A percentile compares a stretch with the other conserved stretches of the same genome.
These are phyloP conservation scores for Aureobasidium sp. DNA, from an alignment of 2,329 filamentous ascomycete genomes.

Conservation along the genomic window DNA sequence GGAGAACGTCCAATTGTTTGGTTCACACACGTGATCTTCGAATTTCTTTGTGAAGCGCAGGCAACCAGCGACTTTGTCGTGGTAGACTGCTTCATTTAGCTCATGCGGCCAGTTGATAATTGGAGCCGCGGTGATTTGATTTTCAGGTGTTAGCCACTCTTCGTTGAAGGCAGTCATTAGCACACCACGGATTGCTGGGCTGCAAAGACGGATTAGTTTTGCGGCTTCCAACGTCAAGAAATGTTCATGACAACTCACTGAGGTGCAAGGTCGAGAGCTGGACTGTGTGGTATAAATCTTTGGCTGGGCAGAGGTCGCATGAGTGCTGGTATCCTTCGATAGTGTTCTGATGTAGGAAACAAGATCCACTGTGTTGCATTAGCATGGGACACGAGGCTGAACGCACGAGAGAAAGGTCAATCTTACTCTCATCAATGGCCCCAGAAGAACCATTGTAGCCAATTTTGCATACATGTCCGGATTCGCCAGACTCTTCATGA, in stretches of 20 bases:
- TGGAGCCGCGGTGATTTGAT: conserved; percentile 5
- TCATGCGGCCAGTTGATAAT: background rate
- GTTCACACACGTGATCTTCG: background rate
- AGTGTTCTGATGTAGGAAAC: conserved; percentile 11
- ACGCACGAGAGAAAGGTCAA: background rate
- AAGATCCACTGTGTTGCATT: conserved; percentile 6
- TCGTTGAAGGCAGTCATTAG: conserved; percentile 7
- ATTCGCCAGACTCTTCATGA: conserved; percentile 9
- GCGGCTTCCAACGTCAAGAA: background rate
- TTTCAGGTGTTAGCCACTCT: conserved; percentile 13
- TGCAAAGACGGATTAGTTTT: background rate
- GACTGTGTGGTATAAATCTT: conserved; percentile 13
- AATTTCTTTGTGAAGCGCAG: conserved; percentile 8
- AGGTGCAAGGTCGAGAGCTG: conserved; percentile 10
- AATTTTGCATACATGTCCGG: conserved; percentile 4
- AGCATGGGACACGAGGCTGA: background rate
- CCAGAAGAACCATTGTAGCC: background rate
- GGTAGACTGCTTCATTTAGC: background rate
- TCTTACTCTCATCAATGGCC: conserved; percentile 1
- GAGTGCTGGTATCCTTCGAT: conserved; percentile 9
- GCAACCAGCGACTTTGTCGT: background rate
- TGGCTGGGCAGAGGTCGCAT: conserved; percentile 11
- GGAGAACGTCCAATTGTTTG: conserved; percentile 4
- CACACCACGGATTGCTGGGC: conserved; percentile 6
- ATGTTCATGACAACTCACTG: background rate